Base-by-base conservation (phyloP, 2,329 filamentous ascomycete species). In the Beauveria rudraprayagi region DNA sequence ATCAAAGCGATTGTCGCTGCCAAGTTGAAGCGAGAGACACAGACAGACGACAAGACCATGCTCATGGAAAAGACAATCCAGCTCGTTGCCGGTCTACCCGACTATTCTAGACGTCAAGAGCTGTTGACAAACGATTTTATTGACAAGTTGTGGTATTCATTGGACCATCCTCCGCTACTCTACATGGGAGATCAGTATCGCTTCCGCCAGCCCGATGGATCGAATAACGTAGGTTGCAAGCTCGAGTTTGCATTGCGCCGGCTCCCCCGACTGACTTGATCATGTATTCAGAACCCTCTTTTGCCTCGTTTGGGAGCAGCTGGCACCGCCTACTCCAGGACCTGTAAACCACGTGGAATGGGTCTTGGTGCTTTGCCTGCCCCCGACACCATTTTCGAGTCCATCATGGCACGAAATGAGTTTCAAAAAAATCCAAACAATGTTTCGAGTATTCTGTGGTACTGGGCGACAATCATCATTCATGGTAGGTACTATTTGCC, bases 11-110 rank as follows among this genome's bases (percentile, higher is more conserved):
- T 91, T 43, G 75, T 90, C 61, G 80, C 82, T 60, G 79, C 76
- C 63, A 86, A 90, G 72, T 71, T 86, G 37, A 86, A 83, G 66
- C 86, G 88, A 1, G 80, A 81, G 61, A 77, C 83, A 53, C 77
- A 87, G 11, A 73, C 84, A 5, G 86, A 93, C 67, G 90, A 93
- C 75, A 89, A 88, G 74, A 89, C 86, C 1, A 89, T 90, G 79
- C 77, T 91, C 50, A 90, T 91, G 84, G 89, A 91, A 71, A 79
- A 83, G 8, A 80, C 88, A 5, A 90, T 91, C 63, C 83, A 87
- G 76, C 77, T 91, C 17, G 87, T 90, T 5, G 80, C 86, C 14
- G 82, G 81, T 37, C 76, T 91, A 40, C 87, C 86, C 1, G 74
- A 80, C 55, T 77, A 81, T 60, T 91, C 88, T 1, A 82, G 82